A percentile compares a stretch with the other conserved stretches of the same genome.
Conservation (phyloP, 164 flowering plant genomes). For the Taxillus chinensis region DNA sequence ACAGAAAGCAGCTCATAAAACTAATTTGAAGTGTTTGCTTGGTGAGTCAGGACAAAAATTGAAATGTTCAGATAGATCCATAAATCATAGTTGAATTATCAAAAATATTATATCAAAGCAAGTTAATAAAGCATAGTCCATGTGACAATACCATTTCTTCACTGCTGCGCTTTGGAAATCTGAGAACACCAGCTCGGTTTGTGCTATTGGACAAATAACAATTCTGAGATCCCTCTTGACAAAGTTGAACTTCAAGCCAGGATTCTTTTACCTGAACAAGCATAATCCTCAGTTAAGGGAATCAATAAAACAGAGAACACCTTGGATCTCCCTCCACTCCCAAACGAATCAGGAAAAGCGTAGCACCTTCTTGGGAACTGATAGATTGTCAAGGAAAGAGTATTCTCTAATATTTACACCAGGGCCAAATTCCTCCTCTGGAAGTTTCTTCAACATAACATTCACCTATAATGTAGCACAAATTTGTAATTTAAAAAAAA, state of each 20-base stretch:
- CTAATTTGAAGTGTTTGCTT: too few relatives aligned
- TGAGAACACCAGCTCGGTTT: slow-evolving; percentile 32
- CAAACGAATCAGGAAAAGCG: too few relatives aligned
- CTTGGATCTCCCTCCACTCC: neutral
- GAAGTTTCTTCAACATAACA: slow-evolving; percentile 54
- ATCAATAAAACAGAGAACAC: neutral
- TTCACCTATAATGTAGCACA: slow-evolving; percentile 47
- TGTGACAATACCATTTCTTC: slow-evolving; percentile 68
- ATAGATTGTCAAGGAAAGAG: slow-evolving; percentile 76
- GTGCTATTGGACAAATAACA: slow-evolving; percentile 51
- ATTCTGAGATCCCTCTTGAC: slow-evolving; percentile 48
- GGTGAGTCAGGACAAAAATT: too few relatives aligned
- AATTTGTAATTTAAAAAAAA: neutral
- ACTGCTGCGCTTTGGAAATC: slow-evolving; percentile 67
- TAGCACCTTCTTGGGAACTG: slow-evolving; percentile 53
- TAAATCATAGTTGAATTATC: too few relatives aligned
- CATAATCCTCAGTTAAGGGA: neutral
- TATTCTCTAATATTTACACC: slow-evolving; percentile 67
- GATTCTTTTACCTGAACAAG: slow-evolving; percentile 76
- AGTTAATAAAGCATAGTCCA: neutral
- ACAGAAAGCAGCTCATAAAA: too few relatives aligned
- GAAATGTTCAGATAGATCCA: too few relatives aligned
- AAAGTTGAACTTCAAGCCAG: slow-evolving; percentile 88
- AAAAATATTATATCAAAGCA: neutral
- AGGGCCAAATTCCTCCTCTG: slow-evolving; percentile 74